Percentiles rank a stretch among this genome's conserved stretches.
These are phyloP conservation scores for Mortierella antarctica DNA, from an alignment of 192 early-diverging fungal species.

Conservation along the genomic window DNA sequence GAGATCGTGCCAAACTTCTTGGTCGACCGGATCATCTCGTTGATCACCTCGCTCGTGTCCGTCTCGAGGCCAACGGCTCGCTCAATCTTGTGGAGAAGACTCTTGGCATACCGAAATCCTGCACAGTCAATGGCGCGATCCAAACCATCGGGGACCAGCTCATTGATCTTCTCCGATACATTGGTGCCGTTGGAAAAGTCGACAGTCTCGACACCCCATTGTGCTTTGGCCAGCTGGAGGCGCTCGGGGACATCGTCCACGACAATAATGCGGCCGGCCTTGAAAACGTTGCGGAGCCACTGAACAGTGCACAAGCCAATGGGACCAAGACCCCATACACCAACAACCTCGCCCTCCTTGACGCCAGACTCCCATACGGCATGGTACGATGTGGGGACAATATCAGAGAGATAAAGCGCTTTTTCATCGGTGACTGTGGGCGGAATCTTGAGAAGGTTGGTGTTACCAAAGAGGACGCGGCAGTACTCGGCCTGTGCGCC, in stretches of 20 bases:
- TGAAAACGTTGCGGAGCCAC: constrained; percentile 44
- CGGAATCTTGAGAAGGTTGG: constrained; percentile 61
- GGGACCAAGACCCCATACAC: constrained; percentile 68
- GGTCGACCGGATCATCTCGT: constrained; percentile 54
- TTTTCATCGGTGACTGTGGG: constrained; percentile 56
- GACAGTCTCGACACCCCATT: constrained; percentile 42
- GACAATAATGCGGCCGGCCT: constrained; percentile 55
- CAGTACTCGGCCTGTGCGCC: constrained; percentile 64
- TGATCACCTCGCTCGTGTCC: constrained; percentile 58
- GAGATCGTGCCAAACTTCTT: constrained; percentile 61
- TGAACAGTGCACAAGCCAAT: constrained; percentile 55
- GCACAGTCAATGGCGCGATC: constrained; percentile 65
- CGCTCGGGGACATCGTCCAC: constrained; percentile 56
- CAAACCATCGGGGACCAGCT: constrained; percentile 55
- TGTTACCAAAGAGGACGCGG: constrained; percentile 64
- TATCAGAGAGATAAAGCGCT: constrained; percentile 61
- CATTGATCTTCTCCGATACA: constrained; percentile 38
- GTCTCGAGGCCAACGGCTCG: constrained; percentile 59
- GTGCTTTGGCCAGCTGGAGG: constrained; percentile 32
- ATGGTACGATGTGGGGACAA: constrained; percentile 62
- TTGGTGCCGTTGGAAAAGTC: constrained; percentile 44
- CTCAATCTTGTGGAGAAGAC: constrained; percentile 55
- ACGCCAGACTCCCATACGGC: constrained; percentile 51
- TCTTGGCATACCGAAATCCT: constrained; percentile 66
- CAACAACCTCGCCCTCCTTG: constrained; percentile 57